A percentile compares a stretch with the other conserved stretches of the same genome.
These are phyloP conservation scores for Stentor roeselii DNA, from an alignment of 73 alveolate species.

Conservation along the genomic window DNA sequence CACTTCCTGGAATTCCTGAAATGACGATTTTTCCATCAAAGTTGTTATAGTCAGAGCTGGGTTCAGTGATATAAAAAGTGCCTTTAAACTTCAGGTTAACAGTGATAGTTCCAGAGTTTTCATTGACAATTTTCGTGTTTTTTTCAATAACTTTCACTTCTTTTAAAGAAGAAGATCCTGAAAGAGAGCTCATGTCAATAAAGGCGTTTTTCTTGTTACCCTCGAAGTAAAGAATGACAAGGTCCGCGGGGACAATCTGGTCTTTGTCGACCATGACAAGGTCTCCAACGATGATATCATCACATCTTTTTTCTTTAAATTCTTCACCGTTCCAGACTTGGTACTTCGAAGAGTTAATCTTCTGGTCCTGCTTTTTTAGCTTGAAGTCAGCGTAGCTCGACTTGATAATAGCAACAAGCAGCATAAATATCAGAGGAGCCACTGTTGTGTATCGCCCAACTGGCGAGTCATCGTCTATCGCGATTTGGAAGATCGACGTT, in stretches of 20 bases:
- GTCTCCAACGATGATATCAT: slow-evolving; percentile 16
- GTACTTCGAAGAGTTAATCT: not conserved
- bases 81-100: not conserved
- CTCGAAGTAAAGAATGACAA: no score
- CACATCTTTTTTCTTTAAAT: not conserved
- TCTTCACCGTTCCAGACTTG: not conserved
- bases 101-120: not conserved
- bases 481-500: slow-evolving; percentile 47
- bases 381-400: not conserved
- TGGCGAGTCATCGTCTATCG: not conserved
- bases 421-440: slow-evolving; percentile 72
- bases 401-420: slow-evolving; percentile 54
- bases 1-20: not conserved
- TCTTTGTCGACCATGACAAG: not conserved
- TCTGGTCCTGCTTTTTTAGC: slow-evolving; percentile 1
- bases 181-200: not conserved
- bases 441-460: slow-evolving; percentile 55
- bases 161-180: not conserved
- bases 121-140: not conserved
- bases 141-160: not conserved
- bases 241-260: slow-evolving; percentile 11
- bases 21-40: not conserved
- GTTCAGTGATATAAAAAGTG: not conserved
- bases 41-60: not conserved
- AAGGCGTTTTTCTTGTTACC: no score